Evolutionary conservation across 2,329 filamentous ascomycete species (phyloP), one percentile per base, ranked within the genome.

Genomic region (Fusarium succisae): DNA sequence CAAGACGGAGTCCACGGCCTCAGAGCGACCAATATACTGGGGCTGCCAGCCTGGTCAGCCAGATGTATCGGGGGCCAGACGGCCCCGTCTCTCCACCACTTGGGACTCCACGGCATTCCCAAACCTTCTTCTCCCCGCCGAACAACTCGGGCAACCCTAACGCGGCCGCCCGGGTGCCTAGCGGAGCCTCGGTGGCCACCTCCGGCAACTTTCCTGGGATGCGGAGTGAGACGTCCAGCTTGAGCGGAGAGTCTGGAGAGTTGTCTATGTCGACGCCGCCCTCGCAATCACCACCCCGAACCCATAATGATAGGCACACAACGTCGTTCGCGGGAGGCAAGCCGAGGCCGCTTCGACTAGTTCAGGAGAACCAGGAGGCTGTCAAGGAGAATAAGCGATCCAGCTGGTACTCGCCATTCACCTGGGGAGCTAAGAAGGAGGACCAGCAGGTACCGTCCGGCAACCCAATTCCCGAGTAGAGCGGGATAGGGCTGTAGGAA

Each of bases 1-100:
- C 86, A 60, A 87, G 89, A 70, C 87, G 86, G 67, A 80, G 80
- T 56, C 80, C 81, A 58, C 85, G 90, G 44, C 91, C 91, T 63
- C 89, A 89, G 83, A 91, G 89, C 77, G 90, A 92, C 77, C 90
- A 92, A 81, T 89, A 85, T 78, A 88, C 88, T 1, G 84, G 84
- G 50, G 91, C 91, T 24, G 93, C 93, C 13, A 90, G 88, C 68
- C 89, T 97, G 37, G 92, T 98, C 55, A 94, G 94, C 77, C 95
- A 95, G 82, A 97, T 98, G 93, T 97, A 97, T 84, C 92, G 92
- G 79, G 92, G 92, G 20, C 89, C 91, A 15, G 89, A 92, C 28
- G 88, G 90, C 8, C 88, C 91, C 14, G 86, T 89, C 48, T 92
- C 91, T 28, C 87, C 90, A 50, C 85, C 88, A 8, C 83, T 91